Evolutionary conservation across 2,329 filamentous ascomycete genomes (phyloP).

Genomic region (Fonsecaea multimorphosa): DNA sequence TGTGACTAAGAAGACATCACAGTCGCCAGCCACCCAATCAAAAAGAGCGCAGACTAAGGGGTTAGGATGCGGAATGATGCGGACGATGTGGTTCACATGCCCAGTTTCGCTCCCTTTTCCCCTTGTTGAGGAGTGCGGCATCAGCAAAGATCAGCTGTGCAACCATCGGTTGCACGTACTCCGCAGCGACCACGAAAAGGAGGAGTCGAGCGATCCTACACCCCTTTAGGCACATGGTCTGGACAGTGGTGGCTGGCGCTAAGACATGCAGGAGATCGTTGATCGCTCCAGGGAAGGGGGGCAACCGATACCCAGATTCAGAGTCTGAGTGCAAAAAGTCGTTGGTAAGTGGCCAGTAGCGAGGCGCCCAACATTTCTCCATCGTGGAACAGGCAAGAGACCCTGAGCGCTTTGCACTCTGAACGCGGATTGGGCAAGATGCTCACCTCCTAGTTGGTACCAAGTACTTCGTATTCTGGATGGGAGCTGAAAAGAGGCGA

Average conservation of each 20-base stretch:
- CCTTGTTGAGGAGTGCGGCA: background rate
- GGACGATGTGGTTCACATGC: background rate
- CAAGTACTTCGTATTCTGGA: background rate
- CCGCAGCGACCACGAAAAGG: background rate
- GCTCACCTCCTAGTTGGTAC: background rate
- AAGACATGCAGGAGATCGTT: constrained; percentile 26
- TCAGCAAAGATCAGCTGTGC: constrained; percentile 6
- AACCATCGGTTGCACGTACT: constrained; percentile 8
- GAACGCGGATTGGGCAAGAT: background rate
- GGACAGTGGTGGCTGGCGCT: constrained; percentile 11
- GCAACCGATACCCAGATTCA: constrained; percentile 24
- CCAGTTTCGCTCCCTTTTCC: background rate
- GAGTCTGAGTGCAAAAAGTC: background rate
- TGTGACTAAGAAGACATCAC: background rate
- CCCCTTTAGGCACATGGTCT: background rate
- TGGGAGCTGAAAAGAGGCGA: background rate
- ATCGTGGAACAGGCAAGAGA: background rate
- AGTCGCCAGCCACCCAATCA: background rate
- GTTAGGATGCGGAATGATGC: background rate
- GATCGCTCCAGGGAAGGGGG: constrained; percentile 21
- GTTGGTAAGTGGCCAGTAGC: background rate
- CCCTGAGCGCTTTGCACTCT: background rate
- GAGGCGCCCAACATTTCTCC: background rate
- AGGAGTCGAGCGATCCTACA: background rate
- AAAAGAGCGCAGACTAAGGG: background rate